Percentiles rank a stretch among this genome's conserved stretches.
phyloP scores from a whole-genome alignment of 768 basidiomycete species.

The Kwoniella pini region DNA sequence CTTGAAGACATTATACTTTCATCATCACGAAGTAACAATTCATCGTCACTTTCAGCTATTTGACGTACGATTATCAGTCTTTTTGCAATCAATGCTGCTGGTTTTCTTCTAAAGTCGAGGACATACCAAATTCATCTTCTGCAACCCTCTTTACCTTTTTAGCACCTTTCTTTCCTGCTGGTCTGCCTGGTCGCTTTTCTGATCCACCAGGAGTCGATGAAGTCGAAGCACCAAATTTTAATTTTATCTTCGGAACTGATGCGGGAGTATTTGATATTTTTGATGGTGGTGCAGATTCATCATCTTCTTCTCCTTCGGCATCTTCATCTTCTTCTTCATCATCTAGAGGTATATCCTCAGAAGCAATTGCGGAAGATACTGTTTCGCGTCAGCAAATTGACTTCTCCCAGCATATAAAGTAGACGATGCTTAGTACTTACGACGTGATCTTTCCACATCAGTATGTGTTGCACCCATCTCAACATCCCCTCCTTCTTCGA shows the following conservation, averaged over 20 bases:
- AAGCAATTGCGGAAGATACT: slow-evolving; percentile 11
- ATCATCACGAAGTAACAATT: slow-evolving; percentile 15
- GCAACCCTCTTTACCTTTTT: slow-evolving; percentile 39
- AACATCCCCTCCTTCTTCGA: slow-evolving; percentile 9
- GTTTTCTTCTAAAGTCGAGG: too few relatives aligned
- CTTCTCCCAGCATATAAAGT: not conserved
- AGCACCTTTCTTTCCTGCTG: slow-evolving; percentile 35
- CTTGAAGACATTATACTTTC: slow-evolving; percentile 12
- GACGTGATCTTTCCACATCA: slow-evolving; percentile 11
- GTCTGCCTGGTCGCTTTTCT: slow-evolving; percentile 21
- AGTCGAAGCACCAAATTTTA: slow-evolving; percentile 18
- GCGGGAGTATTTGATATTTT: slow-evolving; percentile 4
- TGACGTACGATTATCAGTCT: not conserved
- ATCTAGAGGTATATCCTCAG: slow-evolving; percentile 16
- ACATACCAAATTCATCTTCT: slow-evolving; percentile 33
- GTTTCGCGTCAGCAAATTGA: slow-evolving; percentile 5
- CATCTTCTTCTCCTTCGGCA: slow-evolving; percentile 11
- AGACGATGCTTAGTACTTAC: slow-evolving; percentile 16
- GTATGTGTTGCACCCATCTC: too few relatives aligned
- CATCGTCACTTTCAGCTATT: slow-evolving; percentile 27
- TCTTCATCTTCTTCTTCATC: slow-evolving; percentile 5
- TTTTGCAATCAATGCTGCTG: too few relatives aligned
- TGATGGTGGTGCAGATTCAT: slow-evolving; percentile 11
- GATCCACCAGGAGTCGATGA: not conserved
- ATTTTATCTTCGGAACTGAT: slow-evolving; percentile 31